phyloP scores from a whole-genome alignment of 345 rosid species.

The Punica granatum region DNA sequence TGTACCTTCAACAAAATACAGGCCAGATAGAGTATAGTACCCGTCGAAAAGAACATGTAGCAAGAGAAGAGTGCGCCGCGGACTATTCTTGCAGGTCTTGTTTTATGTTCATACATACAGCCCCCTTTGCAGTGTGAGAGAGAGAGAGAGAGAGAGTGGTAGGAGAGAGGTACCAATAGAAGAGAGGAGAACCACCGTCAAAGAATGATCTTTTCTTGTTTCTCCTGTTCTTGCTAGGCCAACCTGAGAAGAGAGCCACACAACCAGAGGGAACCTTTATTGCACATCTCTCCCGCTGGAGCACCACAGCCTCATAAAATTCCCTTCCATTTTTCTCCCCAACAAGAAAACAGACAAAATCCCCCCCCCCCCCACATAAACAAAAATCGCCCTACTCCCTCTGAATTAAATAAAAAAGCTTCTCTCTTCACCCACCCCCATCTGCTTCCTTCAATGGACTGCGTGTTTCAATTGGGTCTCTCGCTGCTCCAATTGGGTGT shows the following conservation, averaged over 20 bases:
- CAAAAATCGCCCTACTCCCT: neutral
- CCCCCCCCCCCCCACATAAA: neutral
- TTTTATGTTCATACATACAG: constrained; percentile 2
- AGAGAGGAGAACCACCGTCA: neutral
- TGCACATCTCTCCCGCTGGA: constrained; percentile 17
- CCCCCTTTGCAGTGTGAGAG: constrained; percentile 4
- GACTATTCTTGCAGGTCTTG: neutral
- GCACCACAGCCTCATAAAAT: constrained; percentile 54
- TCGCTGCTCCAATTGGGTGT: too few relatives aligned
- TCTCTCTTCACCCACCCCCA: neutral
- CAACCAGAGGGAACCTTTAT: constrained; percentile 14
- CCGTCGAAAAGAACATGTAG: neutral
- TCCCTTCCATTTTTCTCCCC: constrained; percentile 2
- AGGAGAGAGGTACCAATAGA: constrained; percentile 2
- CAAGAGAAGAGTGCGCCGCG: neutral
- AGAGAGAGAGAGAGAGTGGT: constrained; percentile 2
- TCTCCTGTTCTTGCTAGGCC: constrained; percentile 29
- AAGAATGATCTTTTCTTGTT: constrained; percentile 25
- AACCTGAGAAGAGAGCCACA: constrained; percentile 68
- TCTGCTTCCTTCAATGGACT: neutral
- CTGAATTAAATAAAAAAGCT: neutral
- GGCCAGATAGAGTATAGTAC: constrained; percentile 2
- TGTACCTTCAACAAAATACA: constrained; percentile 4
- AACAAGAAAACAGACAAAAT: neutral
- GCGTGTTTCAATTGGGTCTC: neutral